Conservation (phyloP, 2,329 filamentous ascomycete genomes). For the Colletotrichum salicis region DNA sequence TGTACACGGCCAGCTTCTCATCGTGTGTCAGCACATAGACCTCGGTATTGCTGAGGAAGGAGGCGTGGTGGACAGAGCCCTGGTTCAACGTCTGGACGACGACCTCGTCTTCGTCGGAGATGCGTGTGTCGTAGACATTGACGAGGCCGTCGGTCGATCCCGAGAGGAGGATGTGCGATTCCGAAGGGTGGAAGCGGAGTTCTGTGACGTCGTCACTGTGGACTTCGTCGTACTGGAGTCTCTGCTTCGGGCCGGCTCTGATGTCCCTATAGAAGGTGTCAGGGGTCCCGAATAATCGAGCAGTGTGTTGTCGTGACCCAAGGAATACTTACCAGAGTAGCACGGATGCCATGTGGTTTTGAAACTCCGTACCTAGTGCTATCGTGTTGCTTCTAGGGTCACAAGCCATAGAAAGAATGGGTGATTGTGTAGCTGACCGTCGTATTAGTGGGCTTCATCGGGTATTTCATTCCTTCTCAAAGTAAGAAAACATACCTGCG, state of each 20-base stretch:
- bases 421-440: conserved; percentile 52
- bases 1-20: conserved; percentile 80
- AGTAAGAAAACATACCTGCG: conserved; percentile 51
- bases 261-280: conserved; percentile 61
- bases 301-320: conserved; percentile 3
- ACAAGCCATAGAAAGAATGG: conserved; percentile 75
- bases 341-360: conserved; percentile 70
- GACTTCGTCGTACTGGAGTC: conserved; percentile 69
- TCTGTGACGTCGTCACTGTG: conserved; percentile 77
- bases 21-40: conserved; percentile 82
- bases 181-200: conserved; percentile 67
- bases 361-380: conserved; percentile 78
- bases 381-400: conserved; percentile 67
- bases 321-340: conserved; percentile 63
- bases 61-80: conserved; percentile 77
- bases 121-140: conserved; percentile 78
- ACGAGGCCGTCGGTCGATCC: conserved; percentile 84
- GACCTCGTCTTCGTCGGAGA: conserved; percentile 80
- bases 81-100: conserved; percentile 83
- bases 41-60: conserved; percentile 73
- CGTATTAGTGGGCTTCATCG: conserved; percentile 35
- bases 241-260: conserved; percentile 57
- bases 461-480: not conserved
- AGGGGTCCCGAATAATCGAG: conserved; percentile 9
- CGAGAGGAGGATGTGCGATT: conserved; percentile 73